Base-by-base conservation (phyloP, 306 rosid species). In the Rosa persica region DNA sequence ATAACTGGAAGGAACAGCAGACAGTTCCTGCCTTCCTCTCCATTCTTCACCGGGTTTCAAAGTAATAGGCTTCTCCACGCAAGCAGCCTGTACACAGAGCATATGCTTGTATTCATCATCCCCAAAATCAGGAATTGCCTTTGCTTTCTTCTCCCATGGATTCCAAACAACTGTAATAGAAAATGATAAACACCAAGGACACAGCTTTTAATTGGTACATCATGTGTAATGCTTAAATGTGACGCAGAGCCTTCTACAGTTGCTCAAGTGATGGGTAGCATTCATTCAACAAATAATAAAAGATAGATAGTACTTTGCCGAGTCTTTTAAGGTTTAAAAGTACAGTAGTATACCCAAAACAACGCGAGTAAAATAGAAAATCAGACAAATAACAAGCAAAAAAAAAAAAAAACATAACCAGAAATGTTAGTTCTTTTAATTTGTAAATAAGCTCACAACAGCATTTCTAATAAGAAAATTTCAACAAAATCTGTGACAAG, bases 41-140 rank as follows among this genome's bases (percentile, higher is more conserved):
- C 98, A 91, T 86, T 93, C 98, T 88, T 91, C 90, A 44, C 98
- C 96, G 9, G 96, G 98, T 76, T 81, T 89, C 71, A 93, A 85
- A 67, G 91, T 89, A 51, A 89, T 83, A 61, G 88, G 83, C 74
- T 80, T 88, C 73, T 90, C 93, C 74, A 87, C 84, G 62, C 90
- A 85, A 75, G 98, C 93, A 38, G 98, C 75, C 72, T 90, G 88
- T 57, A 93, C 90, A 88, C 94, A 91, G 1, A 93, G 83, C 96
- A 89, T 84, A 15, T 85, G 78, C 78, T 83, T 87, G 83, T 93
- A 91, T 44, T 93, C 98, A 40, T 77, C 77, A 74, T 89, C 89
- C 74, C 89, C 91, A 6, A 93, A 75, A 79, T 93, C 98, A 66
- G 91, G 20, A 64, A 93, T 80, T n/a, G 86, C 75, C 79, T 89